Conservation (phyloP, 1,284 basidiomycete genomes). For the Ustilago nuda region DNA sequence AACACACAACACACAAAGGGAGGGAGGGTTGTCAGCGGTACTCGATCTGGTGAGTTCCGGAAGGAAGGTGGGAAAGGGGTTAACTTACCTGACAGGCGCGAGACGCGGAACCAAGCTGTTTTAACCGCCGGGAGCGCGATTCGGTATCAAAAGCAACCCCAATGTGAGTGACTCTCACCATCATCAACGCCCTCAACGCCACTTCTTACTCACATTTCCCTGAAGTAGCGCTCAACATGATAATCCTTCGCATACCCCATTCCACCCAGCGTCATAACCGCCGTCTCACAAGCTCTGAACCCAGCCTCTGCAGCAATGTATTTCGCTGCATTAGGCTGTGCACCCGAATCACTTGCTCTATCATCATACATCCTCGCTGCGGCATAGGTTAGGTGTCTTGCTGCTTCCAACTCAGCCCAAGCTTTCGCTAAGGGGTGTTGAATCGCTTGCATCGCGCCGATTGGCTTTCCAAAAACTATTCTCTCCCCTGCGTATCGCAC, state of each 20-base stretch:
- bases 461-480: constrained; percentile 65
- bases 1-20: neutral
- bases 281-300: constrained; percentile 55
- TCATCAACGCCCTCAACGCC: neutral
- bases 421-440: constrained; percentile 66
- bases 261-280: constrained; percentile 64
- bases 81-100: constrained; percentile 57
- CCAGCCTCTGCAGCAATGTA: constrained; percentile 67
- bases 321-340: constrained; percentile 68
- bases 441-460: constrained; percentile 67
- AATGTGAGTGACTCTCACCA: neutral
- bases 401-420: constrained; percentile 68
- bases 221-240: constrained; percentile 54
- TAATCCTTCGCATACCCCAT: constrained; percentile 68
- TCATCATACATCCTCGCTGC: constrained; percentile 64
- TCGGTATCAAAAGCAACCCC: neutral
- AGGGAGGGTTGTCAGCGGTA: neutral
- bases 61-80: neutral
- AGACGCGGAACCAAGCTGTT: constrained; percentile 63
- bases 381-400: constrained; percentile 60
- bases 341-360: constrained; percentile 55
- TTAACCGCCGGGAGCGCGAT: neutral
- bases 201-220: constrained; percentile 46
- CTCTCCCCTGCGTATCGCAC: constrained; percentile 61
- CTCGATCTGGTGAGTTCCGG: no score